Evolutionary conservation across 1,284 basidiomycete genomes (phyloP).

Genomic region (Agroathelia rolfsii): DNA sequence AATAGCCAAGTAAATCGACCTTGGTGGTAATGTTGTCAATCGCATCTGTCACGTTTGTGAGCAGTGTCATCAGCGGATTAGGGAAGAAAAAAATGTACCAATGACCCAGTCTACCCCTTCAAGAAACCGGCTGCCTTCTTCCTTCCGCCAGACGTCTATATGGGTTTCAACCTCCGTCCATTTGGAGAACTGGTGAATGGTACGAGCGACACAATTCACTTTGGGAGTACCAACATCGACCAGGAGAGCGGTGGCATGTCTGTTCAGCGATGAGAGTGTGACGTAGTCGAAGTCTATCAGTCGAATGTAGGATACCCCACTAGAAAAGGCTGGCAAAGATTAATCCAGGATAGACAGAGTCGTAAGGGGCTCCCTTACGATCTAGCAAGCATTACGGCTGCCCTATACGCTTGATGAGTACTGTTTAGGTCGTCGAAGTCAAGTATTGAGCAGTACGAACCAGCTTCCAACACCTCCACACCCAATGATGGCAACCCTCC

Average conservation of each 20-base stretch:
- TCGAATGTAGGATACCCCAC: constrained; percentile 65
- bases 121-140: constrained; percentile 60
- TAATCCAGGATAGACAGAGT: constrained; percentile 1
- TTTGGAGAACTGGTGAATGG: constrained; percentile 61
- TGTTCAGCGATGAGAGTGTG: constrained; percentile 84
- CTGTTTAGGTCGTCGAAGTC: no score
- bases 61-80: constrained; percentile 10
- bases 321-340: constrained; percentile 19
- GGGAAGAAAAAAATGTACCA: constrained; percentile 33
- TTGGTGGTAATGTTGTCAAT: constrained; percentile 98
- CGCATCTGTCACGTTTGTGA: constrained; percentile 63
- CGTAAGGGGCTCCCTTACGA: constrained; percentile 43
- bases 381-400: constrained; percentile 86
- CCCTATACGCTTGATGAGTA: no score
- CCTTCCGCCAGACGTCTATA: constrained; percentile 77
- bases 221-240: constrained; percentile 93
- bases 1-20: constrained; percentile 81
- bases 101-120: constrained; percentile 87
- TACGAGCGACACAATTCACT: constrained; percentile 73
- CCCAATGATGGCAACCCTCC: constrained; percentile 83
- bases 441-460: no score
- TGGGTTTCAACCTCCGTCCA: constrained; percentile 76
- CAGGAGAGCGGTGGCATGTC: constrained; percentile 88
- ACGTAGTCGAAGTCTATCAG: constrained; percentile 90
- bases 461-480: constrained; percentile 96